phyloP scores from a whole-genome alignment of 2,329 filamentous ascomycete species.

The Claviceps sp. region DNA sequence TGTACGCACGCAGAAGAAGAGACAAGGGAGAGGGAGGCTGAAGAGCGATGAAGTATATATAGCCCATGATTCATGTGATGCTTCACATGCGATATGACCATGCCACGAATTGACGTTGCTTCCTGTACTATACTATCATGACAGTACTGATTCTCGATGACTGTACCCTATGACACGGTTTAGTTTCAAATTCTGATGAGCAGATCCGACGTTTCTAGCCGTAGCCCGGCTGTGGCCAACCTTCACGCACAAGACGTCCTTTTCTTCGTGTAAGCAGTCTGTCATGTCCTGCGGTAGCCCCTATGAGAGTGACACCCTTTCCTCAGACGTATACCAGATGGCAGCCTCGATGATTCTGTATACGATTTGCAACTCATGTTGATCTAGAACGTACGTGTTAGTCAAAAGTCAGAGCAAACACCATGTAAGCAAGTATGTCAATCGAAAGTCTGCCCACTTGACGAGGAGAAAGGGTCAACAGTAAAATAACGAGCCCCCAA shows the following conservation, averaged over 20 bases:
- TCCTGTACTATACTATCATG: neutral
- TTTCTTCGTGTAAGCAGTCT: no score
- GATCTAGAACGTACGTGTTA: constrained; percentile 24
- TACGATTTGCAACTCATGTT: constrained; percentile 53
- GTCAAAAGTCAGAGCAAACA: neutral
- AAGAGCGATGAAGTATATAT: neutral
- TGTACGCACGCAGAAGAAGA: no score
- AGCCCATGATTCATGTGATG: neutral
- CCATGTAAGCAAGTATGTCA: no score
- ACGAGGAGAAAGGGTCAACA: neutral
- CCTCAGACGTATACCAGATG: constrained; percentile 48
- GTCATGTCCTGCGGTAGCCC: no score
- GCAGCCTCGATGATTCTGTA: constrained; percentile 60
- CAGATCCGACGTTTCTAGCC: no score
- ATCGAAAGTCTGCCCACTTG: no score
- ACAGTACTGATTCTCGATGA: neutral
- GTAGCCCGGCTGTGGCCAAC: no score
- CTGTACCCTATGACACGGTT: no score
- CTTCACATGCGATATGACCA: neutral
- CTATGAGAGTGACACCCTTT: constrained; percentile 25
- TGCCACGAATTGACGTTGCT: neutral
- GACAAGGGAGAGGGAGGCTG: neutral
- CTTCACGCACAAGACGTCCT: no score
- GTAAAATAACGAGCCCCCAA: neutral
- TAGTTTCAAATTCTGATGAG: no score